Percentiles rank a stretch among this genome's conserved stretches.
phyloP scores from a whole-genome alignment of 768 basidiomycete species.

The Lentinus tigrinus region DNA sequence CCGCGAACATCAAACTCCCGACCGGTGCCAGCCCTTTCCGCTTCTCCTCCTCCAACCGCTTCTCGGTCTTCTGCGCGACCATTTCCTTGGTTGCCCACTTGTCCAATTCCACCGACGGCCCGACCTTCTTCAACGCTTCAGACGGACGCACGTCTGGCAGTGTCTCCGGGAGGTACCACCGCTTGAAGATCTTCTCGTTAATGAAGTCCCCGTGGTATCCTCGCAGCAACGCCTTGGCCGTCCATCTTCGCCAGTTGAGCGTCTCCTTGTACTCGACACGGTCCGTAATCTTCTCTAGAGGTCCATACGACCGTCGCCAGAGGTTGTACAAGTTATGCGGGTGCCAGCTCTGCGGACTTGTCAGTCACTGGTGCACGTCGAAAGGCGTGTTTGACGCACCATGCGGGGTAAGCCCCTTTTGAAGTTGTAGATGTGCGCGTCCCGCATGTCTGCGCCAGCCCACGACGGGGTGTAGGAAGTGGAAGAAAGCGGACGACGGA shows the following conservation, averaged over 20 bases:
- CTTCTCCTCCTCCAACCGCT: constrained; percentile 46
- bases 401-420: constrained; percentile 73
- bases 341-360: constrained; percentile 71
- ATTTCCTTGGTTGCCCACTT: constrained; percentile 51
- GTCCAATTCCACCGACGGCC: constrained; percentile 37
- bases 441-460: constrained; percentile 39
- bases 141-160: constrained; percentile 82
- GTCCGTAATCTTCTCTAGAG: constrained; percentile 20
- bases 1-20: constrained; percentile 91
- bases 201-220: constrained; percentile 97
- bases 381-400: constrained; percentile 40
- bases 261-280: constrained; percentile 46
- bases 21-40: constrained; percentile 82
- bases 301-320: constrained; percentile 69
- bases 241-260: constrained; percentile 92
- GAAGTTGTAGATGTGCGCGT: constrained; percentile 43
- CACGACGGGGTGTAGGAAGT: constrained; percentile 3
- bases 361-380: neutral
- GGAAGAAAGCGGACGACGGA: neutral
- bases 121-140: constrained; percentile 33
- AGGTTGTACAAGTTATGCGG: constrained; percentile 88
- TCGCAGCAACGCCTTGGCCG: constrained; percentile 79
- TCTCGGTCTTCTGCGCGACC: constrained; percentile 46
- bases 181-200: constrained; percentile 88
- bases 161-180: constrained; percentile 87